These are phyloP conservation scores for Pochonia chlamydosporia DNA, from an alignment of 2,329 filamentous ascomycete genomes.

Conservation along the genomic window DNA sequence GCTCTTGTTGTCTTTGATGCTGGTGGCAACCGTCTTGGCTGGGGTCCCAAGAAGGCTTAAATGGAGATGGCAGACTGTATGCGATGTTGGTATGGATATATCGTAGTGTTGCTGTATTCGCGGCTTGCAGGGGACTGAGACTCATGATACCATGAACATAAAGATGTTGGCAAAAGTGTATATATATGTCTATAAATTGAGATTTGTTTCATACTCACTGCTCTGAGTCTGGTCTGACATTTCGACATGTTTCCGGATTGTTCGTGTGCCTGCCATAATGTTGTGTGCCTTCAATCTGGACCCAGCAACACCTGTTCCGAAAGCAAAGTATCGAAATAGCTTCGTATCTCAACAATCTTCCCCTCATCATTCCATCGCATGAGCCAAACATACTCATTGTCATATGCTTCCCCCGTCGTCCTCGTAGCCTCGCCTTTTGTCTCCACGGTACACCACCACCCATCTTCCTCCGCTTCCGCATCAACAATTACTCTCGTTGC, in stretches of 20 bases:
- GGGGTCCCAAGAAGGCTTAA: slow-evolving; percentile 6
- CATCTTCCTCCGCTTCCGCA: slow-evolving; percentile 12
- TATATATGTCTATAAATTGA: no score
- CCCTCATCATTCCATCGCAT: slow-evolving; percentile 17
- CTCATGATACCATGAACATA: not conserved
- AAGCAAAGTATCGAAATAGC: slow-evolving; percentile 17
- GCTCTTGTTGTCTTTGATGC: slow-evolving; percentile 51
- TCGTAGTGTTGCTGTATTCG: no score
- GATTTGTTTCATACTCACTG: no score
- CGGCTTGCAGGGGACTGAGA: no score
- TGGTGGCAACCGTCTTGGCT: slow-evolving; percentile 45
- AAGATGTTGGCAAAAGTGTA: no score
- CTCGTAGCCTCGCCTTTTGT: slow-evolving; percentile 14
- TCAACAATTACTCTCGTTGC: slow-evolving; percentile 17
- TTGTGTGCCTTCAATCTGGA: not conserved
- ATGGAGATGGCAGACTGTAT: no score
- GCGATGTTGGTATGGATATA: no score
- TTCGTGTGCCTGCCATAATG: no score
- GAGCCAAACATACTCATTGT: slow-evolving; percentile 19
- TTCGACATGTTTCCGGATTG: no score
- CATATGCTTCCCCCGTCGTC: slow-evolving; percentile 14
- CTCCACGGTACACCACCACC: slow-evolving; percentile 18
- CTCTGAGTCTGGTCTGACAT: no score
- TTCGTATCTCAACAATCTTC: slow-evolving; percentile 17
- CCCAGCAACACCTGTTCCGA: slow-evolving; percentile 13